Percentiles rank a stretch among this genome's conserved stretches.
phyloP scores from a whole-genome alignment of 1,284 basidiomycete genomes.

The Ceratobasidium sp. region DNA sequence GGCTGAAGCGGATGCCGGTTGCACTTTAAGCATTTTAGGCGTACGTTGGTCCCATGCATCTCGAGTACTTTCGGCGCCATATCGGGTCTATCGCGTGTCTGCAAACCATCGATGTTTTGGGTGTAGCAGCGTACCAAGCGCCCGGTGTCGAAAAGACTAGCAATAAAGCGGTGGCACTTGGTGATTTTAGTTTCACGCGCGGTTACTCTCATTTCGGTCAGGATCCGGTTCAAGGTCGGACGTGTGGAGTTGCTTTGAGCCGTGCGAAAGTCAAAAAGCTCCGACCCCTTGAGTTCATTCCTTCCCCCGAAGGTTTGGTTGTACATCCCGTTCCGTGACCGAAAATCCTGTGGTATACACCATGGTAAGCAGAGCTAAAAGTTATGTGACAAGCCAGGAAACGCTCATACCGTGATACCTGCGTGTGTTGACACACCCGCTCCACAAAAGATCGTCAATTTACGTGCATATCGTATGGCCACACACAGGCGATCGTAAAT shows the following conservation, averaged over 20 bases:
- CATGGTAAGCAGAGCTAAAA: too few species aligned
- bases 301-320: background rate
- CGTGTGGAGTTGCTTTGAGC: background rate
- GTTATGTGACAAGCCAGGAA: too few species aligned
- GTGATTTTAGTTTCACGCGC: background rate
- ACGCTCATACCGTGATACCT: too few species aligned
- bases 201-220: background rate
- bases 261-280: background rate
- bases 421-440: too few species aligned
- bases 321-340: background rate
- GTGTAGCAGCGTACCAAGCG: constrained; percentile 19
- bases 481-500: too few species aligned
- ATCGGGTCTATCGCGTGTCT: background rate
- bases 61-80: background rate
- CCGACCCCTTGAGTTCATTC: background rate
- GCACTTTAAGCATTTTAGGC: background rate
- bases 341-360: too few species aligned
- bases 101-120: constrained; percentile 18
- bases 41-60: background rate
- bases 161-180: background rate
- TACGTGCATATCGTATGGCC: too few species aligned
- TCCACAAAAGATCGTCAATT: too few species aligned
- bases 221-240: background rate
- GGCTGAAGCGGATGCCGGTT: background rate
- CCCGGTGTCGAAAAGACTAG: background rate